phyloP scores from a whole-genome alignment of 257 asterid genomes.

The Primulina tabacum region DNA sequence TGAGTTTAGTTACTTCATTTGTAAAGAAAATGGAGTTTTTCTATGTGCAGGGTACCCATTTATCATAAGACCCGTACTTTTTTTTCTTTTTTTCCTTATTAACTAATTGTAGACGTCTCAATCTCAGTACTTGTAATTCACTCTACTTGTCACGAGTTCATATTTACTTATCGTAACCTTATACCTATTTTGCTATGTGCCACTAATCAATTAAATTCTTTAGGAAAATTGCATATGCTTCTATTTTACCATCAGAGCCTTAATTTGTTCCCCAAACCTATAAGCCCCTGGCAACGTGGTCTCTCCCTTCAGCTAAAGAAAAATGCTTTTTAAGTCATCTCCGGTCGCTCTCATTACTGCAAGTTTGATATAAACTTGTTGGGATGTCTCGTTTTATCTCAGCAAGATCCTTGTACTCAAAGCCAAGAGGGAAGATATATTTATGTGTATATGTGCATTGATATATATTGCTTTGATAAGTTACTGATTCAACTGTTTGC shows the following conservation, averaged over 20 bases:
- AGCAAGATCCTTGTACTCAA: neutral
- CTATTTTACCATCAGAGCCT: constrained; percentile 3
- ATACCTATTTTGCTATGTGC: neutral
- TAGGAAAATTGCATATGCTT: neutral
- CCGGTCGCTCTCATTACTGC: neutral
- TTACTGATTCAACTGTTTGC: neutral
- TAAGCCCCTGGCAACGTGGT: neutral
- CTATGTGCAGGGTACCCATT: constrained; percentile 5
- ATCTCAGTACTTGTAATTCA: neutral
- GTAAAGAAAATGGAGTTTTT: constrained; percentile 2
- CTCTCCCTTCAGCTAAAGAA: constrained; percentile 20
- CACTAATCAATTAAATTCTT: neutral
- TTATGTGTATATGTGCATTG: neutral
- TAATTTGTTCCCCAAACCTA: constrained; percentile 8
- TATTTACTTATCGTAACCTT: neutral
- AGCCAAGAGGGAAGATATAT: neutral
- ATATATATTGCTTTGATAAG: neutral
- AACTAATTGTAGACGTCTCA: neutral
- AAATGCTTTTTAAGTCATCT: constrained; percentile 13
- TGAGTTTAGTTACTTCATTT: constrained; percentile 7
- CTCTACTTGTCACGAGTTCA: constrained; percentile 1
- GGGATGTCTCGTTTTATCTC: neutral
- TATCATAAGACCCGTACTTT: neutral
- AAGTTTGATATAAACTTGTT: neutral
- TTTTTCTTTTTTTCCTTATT: neutral